These are phyloP conservation scores for Isabelozyma rhagii DNA, from an alignment of 805 yeast genomes.

Conservation along the genomic window DNA sequence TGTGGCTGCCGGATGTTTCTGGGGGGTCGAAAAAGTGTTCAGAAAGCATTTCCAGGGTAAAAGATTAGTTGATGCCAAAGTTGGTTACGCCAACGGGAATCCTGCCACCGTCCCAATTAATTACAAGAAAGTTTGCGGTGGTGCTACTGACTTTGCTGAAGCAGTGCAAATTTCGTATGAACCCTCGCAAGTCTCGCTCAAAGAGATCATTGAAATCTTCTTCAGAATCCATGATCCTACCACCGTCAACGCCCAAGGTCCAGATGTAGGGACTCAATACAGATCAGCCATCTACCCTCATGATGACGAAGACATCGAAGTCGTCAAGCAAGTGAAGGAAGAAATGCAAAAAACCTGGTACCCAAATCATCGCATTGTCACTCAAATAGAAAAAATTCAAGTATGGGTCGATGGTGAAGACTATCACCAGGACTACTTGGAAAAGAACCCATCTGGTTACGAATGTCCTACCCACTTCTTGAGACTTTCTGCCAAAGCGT, in stretches of 20 bases:
- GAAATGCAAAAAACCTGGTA: slow-evolving; percentile 73
- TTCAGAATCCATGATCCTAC: slow-evolving; percentile 96
- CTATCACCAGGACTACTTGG: slow-evolving; percentile 82
- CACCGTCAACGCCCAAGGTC: slow-evolving; percentile 76
- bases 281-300: slow-evolving; percentile 78
- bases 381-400: slow-evolving; percentile 63
- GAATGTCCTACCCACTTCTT: slow-evolving; percentile 87
- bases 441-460: slow-evolving; percentile 80
- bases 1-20: slow-evolving; percentile 66
- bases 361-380: slow-evolving; percentile 63
- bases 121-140: slow-evolving; percentile 73
- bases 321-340: slow-evolving; percentile 45
- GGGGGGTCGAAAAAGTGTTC: slow-evolving; percentile 88
- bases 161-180: slow-evolving; percentile 80
- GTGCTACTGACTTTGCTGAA: slow-evolving; percentile 77
- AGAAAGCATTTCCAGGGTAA: slow-evolving; percentile 62
- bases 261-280: slow-evolving; percentile 86
- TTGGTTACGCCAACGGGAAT: slow-evolving; percentile 88
- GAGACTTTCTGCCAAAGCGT: slow-evolving; percentile 56
- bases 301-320: slow-evolving; percentile 44
- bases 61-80: slow-evolving; percentile 72
- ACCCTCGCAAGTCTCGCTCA: slow-evolving; percentile 57
- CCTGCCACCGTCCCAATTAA: slow-evolving; percentile 42
- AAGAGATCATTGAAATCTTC: slow-evolving; percentile 74
- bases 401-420: slow-evolving; percentile 93